Conservation (phyloP, 2,329 filamentous ascomycete genomes). For the Endoconidiophora laricicola region DNA sequence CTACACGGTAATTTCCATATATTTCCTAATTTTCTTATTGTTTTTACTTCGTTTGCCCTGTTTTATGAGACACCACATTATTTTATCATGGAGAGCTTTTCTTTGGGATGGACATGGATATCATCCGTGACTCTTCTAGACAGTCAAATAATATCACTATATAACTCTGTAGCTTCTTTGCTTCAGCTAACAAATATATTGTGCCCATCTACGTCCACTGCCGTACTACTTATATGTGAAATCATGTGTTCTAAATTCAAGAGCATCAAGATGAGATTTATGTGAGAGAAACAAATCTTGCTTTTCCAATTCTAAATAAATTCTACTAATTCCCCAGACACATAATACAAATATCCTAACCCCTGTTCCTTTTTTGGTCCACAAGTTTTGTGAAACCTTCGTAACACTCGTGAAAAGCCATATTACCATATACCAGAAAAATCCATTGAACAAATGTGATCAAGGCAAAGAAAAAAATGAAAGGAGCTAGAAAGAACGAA, state of each 20-base stretch:
- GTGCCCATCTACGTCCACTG: too few relatives aligned
- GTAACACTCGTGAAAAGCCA: conserved; percentile 5
- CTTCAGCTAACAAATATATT: not conserved
- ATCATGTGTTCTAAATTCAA: too few relatives aligned
- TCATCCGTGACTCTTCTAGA: too few relatives aligned
- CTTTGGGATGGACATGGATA: too few relatives aligned
- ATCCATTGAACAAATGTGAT: not conserved
- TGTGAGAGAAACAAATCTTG: not conserved
- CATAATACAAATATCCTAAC: not conserved
- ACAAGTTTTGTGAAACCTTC: conserved; percentile 2
- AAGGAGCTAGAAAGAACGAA: not conserved
- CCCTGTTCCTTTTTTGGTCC: not conserved
- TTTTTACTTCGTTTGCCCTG: not conserved
- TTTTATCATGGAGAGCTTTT: too few relatives aligned
- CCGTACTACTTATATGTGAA: too few relatives aligned
- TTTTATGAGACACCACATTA: not conserved
- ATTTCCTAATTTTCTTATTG: not conserved
- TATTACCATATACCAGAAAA: conserved; percentile 6
- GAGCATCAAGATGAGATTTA: too few relatives aligned
- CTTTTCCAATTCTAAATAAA: not conserved
- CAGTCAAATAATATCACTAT: too few relatives aligned
- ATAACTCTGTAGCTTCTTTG: not conserved
- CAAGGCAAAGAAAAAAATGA: not conserved
- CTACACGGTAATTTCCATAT: too few relatives aligned
- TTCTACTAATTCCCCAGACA: not conserved